Evolutionary conservation across 2,329 filamentous ascomycete species (phyloP).

Genomic region (Gliomastix tumulicola): DNA sequence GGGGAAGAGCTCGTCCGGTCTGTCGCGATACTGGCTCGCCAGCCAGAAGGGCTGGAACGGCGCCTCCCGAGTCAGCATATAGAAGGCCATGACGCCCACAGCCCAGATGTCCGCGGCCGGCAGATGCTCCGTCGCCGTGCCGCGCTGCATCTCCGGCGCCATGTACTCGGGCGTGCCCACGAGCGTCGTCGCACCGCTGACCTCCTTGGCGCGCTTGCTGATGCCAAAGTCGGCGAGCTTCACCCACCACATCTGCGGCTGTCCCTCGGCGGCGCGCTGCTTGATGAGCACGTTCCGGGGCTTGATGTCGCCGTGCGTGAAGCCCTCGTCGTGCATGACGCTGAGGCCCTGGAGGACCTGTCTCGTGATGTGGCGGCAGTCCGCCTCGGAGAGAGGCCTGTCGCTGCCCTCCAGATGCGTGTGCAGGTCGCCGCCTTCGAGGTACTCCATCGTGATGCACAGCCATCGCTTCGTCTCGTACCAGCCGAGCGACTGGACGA

Average conservation of each 20-base stretch:
- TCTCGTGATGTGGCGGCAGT: constrained; percentile 9
- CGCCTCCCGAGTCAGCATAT: not conserved
- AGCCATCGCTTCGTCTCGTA: not conserved
- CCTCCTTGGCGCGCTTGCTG: not conserved
- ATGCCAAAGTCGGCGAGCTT: not conserved
- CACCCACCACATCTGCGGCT: not conserved
- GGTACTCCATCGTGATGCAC: constrained; percentile 12
- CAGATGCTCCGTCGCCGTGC: not conserved
- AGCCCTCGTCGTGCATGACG: constrained; percentile 12
- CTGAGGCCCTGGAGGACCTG: constrained; percentile 12
- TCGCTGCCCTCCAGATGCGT: constrained; percentile 6
- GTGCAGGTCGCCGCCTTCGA: constrained; percentile 11
- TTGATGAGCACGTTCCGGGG: not conserved
- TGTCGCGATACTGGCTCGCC: too few species aligned
- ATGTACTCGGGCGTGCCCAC: not conserved
- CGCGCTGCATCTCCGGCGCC: not conserved
- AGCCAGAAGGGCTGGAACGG: not conserved
- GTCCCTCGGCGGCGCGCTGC: not conserved
- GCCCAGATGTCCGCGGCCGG: not conserved
- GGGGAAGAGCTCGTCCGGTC: too few species aligned
- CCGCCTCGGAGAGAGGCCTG: constrained; percentile 7
- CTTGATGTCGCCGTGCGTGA: constrained; percentile 14
- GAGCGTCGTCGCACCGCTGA: too few species aligned
- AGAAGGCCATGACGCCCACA: not conserved
- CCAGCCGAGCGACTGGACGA: not conserved